Base-by-base conservation (phyloP, 1,284 basidiomycete genomes). In the Golubevia sp. region DNA sequence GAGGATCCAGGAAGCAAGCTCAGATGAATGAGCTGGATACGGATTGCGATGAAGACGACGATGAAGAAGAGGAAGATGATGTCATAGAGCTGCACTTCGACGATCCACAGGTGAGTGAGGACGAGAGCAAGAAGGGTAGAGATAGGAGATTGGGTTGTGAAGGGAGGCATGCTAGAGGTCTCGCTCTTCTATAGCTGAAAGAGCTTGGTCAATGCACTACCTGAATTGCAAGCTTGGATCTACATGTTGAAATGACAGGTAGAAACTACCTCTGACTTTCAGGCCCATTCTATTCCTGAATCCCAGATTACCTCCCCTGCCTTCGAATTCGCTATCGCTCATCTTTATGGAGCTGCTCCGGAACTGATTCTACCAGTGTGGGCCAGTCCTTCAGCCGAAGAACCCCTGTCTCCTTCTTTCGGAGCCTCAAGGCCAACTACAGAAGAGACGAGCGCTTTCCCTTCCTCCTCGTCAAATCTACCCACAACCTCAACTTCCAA, bases 321-420 rank as follows among this genome's bases (percentile, higher is more conserved):
- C 1, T 79, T 79, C 49, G 76, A 79, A 44, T 79, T 73, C 57
- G 66, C 73, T 66, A 64, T 79, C 49, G 73, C 76, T n/a, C 59
- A 67, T 25, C 71, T 79, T 44, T 79, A 79, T 48, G 76, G 73
- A 34, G 67, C 66, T 26, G 75, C 70, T 0, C 76, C 76, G 24
- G 62, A 67, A 34, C 63, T 79, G 18, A 66, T 77, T 3, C 66
- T 79, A 6, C 76, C 76, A 3, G 62, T 58, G 30, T 79, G 76
- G 76, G 68, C 76, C 0, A 67, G 61, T 4, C 71, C 76, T 1
- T 64, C 59, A 6, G 57, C 69, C 1, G 56, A 48, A 2, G 63
- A 68, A 38, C 75, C 76, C 26, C 67, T 77, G 18, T 55, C 61
- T 3, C 15, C 48, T 4, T 34, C 52, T 15, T 69, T 55, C 18